Evolutionary conservation across 805 yeast genomes (phyloP).

Genomic region (Tetrapisispora phaffii): DNA sequence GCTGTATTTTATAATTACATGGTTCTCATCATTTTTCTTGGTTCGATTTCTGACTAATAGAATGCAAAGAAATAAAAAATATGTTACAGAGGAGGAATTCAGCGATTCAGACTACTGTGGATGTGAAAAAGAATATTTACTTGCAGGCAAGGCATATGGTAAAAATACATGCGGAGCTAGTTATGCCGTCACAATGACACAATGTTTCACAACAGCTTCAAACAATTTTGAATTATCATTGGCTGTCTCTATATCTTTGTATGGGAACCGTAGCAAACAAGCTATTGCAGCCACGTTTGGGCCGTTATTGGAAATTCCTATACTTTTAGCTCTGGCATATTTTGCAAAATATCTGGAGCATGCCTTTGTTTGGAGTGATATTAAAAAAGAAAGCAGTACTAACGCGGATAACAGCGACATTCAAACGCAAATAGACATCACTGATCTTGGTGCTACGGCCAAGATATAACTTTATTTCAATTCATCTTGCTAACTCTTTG

Average conservation of each 20-base stretch:
- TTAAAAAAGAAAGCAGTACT: too few species aligned
- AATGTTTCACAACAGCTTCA: constrained; percentile 47
- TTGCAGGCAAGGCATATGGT: constrained; percentile 18
- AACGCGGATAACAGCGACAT: too few species aligned
- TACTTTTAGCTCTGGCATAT: constrained; percentile 31
- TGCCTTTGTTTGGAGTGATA: background rate
- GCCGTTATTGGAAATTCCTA: constrained; percentile 50
- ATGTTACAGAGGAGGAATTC: constrained; percentile 9
- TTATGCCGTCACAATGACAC: constrained; percentile 38
- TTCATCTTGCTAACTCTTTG: too few species aligned
- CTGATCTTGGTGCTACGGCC: too few species aligned
- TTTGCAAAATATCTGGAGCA: background rate
- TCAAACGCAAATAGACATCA: too few species aligned
- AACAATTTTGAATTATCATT: constrained; percentile 49
- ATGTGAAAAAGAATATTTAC: constrained; percentile 29
- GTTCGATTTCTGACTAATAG: constrained; percentile 26
- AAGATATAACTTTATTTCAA: too few species aligned
- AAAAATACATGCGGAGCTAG: constrained; percentile 30
- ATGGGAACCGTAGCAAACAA: constrained; percentile 43
- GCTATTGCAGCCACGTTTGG: constrained; percentile 54
- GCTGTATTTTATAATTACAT: constrained; percentile 38
- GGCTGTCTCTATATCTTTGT: constrained; percentile 43
- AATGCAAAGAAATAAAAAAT: background rate
- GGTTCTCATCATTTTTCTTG: constrained; percentile 36
- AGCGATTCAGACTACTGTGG: constrained; percentile 28